These are phyloP conservation scores for Kwoniella bestiolae DNA, from an alignment of 768 basidiomycete species.

Conservation along the genomic window DNA sequence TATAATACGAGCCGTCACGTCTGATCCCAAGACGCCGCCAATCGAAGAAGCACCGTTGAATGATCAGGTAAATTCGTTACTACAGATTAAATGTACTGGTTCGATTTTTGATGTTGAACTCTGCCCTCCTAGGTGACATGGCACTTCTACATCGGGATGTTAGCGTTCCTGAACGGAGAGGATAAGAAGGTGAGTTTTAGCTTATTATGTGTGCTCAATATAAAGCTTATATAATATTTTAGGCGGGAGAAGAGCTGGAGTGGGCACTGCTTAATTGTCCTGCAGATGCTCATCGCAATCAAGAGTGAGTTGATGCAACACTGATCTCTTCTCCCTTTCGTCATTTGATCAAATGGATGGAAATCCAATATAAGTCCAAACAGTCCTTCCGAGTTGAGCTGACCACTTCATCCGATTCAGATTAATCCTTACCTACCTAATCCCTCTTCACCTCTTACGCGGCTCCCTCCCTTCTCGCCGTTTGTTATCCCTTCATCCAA, in stretches of 20 bases:
- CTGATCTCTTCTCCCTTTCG: background rate
- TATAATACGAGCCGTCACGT: constrained; percentile 83
- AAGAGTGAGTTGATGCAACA: constrained; percentile 66
- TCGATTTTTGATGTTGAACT: background rate
- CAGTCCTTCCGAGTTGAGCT: background rate
- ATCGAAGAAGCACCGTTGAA: constrained; percentile 75
- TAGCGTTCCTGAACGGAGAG: constrained; percentile 90
- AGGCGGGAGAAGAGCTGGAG: constrained; percentile 85
- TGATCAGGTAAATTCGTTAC: constrained; percentile 72
- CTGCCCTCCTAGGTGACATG: constrained; percentile 74
- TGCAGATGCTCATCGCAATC: constrained; percentile 70
- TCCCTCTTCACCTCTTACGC: constrained; percentile 83
- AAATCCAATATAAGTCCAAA: no score
- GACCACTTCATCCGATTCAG: constrained; percentile 60
- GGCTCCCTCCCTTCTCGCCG: constrained; percentile 80
- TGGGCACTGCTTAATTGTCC: constrained; percentile 87
- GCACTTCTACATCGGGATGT: constrained; percentile 91
- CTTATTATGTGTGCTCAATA: background rate
- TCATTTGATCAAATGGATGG: no score
- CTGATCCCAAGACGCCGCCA: constrained; percentile 81
- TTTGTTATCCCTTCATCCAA: constrained; percentile 74
- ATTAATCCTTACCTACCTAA: constrained; percentile 85
- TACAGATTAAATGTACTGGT: background rate
- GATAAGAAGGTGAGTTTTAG: constrained; percentile 70
- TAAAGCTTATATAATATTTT: background rate